Conservation (phyloP, 2,329 filamentous ascomycete genomes). For the Neofusicoccum laricinum region DNA sequence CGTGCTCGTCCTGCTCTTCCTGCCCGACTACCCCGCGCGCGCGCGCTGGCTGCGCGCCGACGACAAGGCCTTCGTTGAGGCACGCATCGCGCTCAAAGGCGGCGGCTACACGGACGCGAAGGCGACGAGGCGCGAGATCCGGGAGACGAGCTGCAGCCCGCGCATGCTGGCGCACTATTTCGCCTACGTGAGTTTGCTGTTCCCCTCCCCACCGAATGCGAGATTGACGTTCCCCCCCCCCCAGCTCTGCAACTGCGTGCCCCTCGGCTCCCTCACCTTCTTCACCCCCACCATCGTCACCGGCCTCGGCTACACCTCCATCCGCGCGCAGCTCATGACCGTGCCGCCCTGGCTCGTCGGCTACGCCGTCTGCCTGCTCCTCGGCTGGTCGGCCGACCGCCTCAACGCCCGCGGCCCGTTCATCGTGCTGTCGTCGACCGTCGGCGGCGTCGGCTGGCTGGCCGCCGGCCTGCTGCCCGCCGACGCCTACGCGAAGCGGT, state of each 20-base stretch:
- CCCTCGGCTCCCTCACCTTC: constrained; percentile 33
- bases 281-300: constrained; percentile 47
- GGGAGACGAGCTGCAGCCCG: constrained; percentile 36
- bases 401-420: constrained; percentile 23
- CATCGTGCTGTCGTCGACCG: constrained; percentile 25
- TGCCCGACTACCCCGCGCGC: constrained; percentile 29
- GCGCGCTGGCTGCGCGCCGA: constrained; percentile 24
- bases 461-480: constrained; percentile 29
- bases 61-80: constrained; percentile 26
- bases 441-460: constrained; percentile 33
- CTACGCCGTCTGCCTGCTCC: constrained; percentile 25
- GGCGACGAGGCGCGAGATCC: constrained; percentile 33
- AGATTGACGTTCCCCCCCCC: no score
- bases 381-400: constrained; percentile 25
- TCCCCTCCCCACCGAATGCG: no score
- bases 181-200: constrained; percentile 23
- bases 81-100: constrained; percentile 27
- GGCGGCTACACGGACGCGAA: constrained; percentile 39
- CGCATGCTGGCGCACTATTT: constrained; percentile 31
- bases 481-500: constrained; percentile 25
- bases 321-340: constrained; percentile 40
- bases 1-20: constrained; percentile 23
- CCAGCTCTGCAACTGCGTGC: constrained; percentile 24
- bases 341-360: constrained; percentile 38
- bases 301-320: constrained; percentile 40